Percentiles rank a stretch among this genome's conserved stretches.
Conservation (phyloP, 768 basidiomycete genomes). For the Boletus bicolor region DNA sequence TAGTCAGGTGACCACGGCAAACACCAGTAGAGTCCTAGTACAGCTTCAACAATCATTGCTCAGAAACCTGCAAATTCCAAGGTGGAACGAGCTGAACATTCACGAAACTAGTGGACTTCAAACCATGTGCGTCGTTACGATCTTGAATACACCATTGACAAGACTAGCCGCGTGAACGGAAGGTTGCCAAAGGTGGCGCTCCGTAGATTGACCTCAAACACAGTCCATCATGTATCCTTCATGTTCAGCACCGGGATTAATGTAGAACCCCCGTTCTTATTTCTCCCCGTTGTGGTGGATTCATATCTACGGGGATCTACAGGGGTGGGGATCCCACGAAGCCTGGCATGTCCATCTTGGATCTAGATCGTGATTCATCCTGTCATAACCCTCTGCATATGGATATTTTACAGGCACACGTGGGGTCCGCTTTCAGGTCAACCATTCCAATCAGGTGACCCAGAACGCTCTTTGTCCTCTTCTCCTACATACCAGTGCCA, state of each 20-base stretch:
- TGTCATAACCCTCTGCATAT: not conserved
- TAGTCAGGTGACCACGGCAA: constrained; percentile 14
- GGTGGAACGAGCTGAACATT: no score
- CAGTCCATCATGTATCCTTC: not conserved
- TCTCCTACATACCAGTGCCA: constrained; percentile 10
- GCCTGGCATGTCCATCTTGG: not conserved
- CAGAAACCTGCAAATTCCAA: no score
- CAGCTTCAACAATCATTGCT: not conserved
- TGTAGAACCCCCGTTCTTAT: not conserved
- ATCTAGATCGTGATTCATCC: not conserved
- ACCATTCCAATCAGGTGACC: constrained; percentile 6
- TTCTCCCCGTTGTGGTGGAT: not conserved
- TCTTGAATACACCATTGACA: not conserved
- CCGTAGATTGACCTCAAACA: not conserved
- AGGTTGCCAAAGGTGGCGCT: not conserved
- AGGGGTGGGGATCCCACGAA: not conserved
- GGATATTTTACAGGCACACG: not conserved
- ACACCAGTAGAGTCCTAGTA: no score
- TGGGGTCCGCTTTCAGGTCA: constrained; percentile 2
- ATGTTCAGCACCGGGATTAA: not conserved
- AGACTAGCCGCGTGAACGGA: not conserved
- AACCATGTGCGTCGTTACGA: not conserved
- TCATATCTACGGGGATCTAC: not conserved
- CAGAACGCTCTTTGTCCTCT: constrained; percentile 1
- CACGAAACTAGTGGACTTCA: not conserved